phyloP scores from a whole-genome alignment of 495 filamentous ascomycete species.

The Talaromyces stipitatus region DNA sequence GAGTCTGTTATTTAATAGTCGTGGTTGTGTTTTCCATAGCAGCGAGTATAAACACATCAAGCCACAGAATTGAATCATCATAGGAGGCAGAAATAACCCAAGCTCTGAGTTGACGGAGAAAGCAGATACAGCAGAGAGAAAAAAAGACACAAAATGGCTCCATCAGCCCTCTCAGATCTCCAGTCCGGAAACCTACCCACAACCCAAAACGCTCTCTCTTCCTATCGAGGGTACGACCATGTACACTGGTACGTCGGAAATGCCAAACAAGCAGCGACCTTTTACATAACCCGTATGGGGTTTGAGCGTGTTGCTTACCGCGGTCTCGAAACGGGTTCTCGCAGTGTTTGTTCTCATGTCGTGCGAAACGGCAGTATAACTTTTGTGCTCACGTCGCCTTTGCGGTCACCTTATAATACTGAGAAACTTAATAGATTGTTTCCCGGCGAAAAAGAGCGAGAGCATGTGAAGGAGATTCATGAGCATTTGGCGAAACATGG shows the following conservation, averaged over 20 bases:
- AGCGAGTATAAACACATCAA: not conserved
- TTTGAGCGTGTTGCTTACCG: conserved; percentile 74
- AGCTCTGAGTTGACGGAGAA: not conserved
- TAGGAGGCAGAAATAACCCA: not conserved
- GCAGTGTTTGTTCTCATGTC: conserved; percentile 70
- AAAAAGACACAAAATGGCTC: conserved; percentile 20
- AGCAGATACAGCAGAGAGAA: not conserved
- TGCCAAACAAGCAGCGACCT: conserved; percentile 84
- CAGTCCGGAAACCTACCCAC: not conserved
- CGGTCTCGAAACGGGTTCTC: conserved; percentile 79
- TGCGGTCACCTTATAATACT: conserved; percentile 48
- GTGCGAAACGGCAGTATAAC: conserved; percentile 67
- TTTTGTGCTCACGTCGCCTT: conserved; percentile 78
- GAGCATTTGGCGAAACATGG: conserved; percentile 72
- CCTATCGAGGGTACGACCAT: conserved; percentile 80
- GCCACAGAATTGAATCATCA: not conserved
- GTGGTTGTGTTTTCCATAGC: not conserved
- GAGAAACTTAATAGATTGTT: not conserved
- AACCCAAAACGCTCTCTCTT: conserved; percentile 21
- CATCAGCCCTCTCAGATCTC: conserved; percentile 17
- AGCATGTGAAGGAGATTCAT: conserved; percentile 60
- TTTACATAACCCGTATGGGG: conserved; percentile 78
- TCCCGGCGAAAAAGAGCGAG: conserved; percentile 44
- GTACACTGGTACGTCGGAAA: conserved; percentile 93
- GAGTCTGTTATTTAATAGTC: not conserved